Evolutionary conservation across 257 asterid species (phyloP).

Genomic region (Thymus quinquecostatus): DNA sequence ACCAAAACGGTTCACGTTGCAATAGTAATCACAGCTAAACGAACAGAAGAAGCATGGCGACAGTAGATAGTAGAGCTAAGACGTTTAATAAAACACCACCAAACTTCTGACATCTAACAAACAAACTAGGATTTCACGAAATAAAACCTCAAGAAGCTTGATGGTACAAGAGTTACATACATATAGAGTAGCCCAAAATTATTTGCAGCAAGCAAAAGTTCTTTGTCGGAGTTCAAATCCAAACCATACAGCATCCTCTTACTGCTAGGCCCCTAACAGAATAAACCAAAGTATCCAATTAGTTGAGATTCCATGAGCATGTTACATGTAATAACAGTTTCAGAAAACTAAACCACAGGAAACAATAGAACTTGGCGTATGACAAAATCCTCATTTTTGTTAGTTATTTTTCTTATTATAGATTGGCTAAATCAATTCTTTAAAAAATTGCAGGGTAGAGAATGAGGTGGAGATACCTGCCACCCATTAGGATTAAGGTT

Average conservation of each 20-base stretch:
- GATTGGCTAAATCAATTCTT: neutral
- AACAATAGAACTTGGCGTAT: neutral
- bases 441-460: constrained; percentile 27
- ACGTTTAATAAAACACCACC: no score
- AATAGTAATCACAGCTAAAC: no score
- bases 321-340: neutral
- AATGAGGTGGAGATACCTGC: constrained; percentile 59
- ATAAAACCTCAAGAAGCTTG: neutral
- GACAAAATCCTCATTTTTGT: constrained; percentile 11
- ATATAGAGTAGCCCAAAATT: constrained; percentile 78
- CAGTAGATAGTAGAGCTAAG: no score
- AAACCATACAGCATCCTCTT: constrained; percentile 97
- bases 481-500: no score
- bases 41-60: no score
- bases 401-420: neutral
- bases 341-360: constrained; percentile 1
- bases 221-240: constrained; percentile 81
- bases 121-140: neutral
- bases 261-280: constrained; percentile 68
- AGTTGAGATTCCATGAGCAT: neutral
- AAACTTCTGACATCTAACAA: no score
- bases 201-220: constrained; percentile 77
- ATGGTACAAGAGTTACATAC: constrained; percentile 49
- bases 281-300: constrained; percentile 26
- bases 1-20: no score